These are phyloP conservation scores for Penicillium parvum DNA, from an alignment of 495 filamentous ascomycete genomes.

Conservation along the genomic window DNA sequence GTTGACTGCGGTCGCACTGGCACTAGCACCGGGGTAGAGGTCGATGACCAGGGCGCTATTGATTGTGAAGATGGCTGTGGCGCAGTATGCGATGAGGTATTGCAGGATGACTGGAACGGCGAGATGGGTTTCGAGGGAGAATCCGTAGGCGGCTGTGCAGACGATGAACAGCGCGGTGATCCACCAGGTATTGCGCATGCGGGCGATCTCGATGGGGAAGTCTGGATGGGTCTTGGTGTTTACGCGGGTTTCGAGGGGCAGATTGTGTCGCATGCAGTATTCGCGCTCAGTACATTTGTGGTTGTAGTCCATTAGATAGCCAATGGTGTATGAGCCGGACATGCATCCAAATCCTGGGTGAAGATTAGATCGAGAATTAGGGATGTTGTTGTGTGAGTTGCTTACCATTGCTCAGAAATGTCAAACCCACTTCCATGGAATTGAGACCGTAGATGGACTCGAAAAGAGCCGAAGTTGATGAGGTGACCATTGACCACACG, in stretches of 20 bases:
- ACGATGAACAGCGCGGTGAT: conserved; percentile 33
- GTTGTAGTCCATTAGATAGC: conserved; percentile 41
- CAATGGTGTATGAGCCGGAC: conserved; percentile 32
- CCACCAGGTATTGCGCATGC: conserved; percentile 46
- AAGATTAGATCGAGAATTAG: conserved; percentile 6
- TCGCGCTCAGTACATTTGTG: conserved; percentile 33
- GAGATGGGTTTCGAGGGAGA: conserved; percentile 33
- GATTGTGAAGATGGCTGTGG: conserved; percentile 49
- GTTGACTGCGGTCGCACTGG: conserved; percentile 65
- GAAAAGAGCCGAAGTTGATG: conserved; percentile 41
- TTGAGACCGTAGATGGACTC: conserved; percentile 30
- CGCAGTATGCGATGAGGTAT: conserved; percentile 46
- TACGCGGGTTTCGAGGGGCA: conserved; percentile 37
- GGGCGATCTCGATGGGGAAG: conserved; percentile 49
- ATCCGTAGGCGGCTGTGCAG: conserved; percentile 26
- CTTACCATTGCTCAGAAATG: conserved; percentile 40
- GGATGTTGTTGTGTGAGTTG: neutral
- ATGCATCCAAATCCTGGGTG: conserved; percentile 32
- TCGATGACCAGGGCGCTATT: conserved; percentile 62
- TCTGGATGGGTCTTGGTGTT: conserved; percentile 39
- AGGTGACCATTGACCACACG: conserved; percentile 51
- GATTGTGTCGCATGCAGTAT: conserved; percentile 35
- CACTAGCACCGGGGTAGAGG: conserved; percentile 56
- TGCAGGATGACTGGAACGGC: conserved; percentile 53
- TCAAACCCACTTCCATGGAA: conserved; percentile 36